Evolutionary conservation across 2,329 filamentous ascomycete species (phyloP).

Genomic region (Aspergillus arachidicola): DNA sequence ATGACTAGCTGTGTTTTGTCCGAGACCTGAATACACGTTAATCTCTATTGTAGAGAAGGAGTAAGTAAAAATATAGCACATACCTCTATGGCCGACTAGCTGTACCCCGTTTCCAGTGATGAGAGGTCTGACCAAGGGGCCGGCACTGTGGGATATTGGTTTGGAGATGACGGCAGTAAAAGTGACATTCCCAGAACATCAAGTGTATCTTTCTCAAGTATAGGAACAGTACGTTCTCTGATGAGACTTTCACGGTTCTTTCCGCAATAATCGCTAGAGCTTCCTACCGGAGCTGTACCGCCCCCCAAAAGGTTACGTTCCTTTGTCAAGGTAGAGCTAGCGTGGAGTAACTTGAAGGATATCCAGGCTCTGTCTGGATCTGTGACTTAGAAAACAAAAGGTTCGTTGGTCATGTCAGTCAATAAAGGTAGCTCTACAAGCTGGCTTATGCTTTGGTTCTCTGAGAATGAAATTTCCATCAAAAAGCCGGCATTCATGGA

Average conservation of each 20-base stretch:
- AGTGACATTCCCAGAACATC: slow-evolving; percentile 35
- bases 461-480: slow-evolving; percentile 12
- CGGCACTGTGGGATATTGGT: background rate
- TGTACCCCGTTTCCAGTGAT: background rate
- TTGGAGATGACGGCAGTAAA: slow-evolving; percentile 36
- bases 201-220: slow-evolving; percentile 34
- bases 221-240: slow-evolving; percentile 35
- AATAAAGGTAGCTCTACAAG: slow-evolving; percentile 10
- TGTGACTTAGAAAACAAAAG: slow-evolving; percentile 11
- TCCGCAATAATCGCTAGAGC: slow-evolving; percentile 27
- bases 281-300: slow-evolving; percentile 24
- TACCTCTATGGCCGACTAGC: slow-evolving; percentile 41
- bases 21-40: slow-evolving; percentile 16
- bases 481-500: background rate
- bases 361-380: slow-evolving; percentile 8
- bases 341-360: slow-evolving; percentile 6
- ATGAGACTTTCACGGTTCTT: slow-evolving; percentile 34
- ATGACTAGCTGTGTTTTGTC: slow-evolving; percentile 31
- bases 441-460: background rate
- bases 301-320: slow-evolving; percentile 7
- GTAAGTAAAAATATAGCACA: background rate
- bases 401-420: slow-evolving; percentile 14
- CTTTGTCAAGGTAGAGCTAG: background rate
- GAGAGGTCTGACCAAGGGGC: background rate
- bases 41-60: background rate